phyloP scores from a whole-genome alignment of 23 red algal genomes.

The Gracilaria gracilis region DNA sequence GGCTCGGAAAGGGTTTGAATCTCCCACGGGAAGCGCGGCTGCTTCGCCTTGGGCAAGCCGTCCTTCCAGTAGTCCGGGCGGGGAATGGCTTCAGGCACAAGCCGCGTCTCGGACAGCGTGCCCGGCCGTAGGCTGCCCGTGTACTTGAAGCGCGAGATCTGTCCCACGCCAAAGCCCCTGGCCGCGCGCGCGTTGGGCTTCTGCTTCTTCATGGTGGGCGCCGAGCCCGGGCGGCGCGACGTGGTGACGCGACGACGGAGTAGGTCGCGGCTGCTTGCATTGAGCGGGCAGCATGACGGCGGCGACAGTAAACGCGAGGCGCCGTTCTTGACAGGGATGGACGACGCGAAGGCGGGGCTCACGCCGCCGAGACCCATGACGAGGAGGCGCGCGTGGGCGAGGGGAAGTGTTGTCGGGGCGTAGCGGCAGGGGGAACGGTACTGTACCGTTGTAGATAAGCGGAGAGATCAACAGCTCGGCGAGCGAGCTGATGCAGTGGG shows the following conservation, averaged over 20 bases:
- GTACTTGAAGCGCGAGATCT: constrained; percentile 71
- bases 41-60: constrained; percentile 28
- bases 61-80: constrained; percentile 86
- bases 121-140: constrained; percentile 88
- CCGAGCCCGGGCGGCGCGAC: too few species aligned
- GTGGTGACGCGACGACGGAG: too few species aligned
- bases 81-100: constrained; percentile 72
- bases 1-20: constrained; percentile 76
- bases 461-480: too few species aligned
- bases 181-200: constrained; percentile 1
- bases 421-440: too few species aligned
- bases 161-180: constrained; percentile 41
- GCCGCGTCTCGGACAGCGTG: constrained; percentile 57
- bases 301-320: constrained; percentile 8
- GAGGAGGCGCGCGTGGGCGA: background rate
- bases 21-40: constrained; percentile 83
- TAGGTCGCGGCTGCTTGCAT: background rate
- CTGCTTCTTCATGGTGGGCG: constrained; percentile 55
- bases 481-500: too few species aligned
- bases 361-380: background rate
- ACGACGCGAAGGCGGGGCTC: background rate
- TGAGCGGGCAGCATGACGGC: background rate
- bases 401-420: too few species aligned
- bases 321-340: background rate
- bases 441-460: too few species aligned